A percentile compares a stretch with the other conserved stretches of the same genome.
phyloP scores from a whole-genome alignment of 2,329 filamentous ascomycete genomes.

The Phyllosticta citrichinensis region DNA sequence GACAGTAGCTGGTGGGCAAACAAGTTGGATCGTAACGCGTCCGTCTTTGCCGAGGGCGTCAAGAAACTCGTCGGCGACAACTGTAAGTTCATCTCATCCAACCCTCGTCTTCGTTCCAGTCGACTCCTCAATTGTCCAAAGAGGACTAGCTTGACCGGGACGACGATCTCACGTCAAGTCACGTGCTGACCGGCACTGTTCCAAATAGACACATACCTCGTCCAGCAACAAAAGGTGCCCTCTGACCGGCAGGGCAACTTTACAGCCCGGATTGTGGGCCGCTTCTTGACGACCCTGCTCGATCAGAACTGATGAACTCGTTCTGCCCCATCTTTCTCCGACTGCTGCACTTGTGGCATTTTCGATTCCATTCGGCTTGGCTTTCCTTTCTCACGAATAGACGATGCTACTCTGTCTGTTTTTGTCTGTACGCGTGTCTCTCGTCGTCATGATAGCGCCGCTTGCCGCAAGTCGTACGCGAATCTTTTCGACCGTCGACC shows the following conservation, averaged over 20 bases:
- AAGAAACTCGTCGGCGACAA: constrained; percentile 4
- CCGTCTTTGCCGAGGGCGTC: constrained; percentile 1
- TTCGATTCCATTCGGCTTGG: neutral
- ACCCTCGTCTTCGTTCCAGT: neutral
- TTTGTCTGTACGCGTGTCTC: neutral
- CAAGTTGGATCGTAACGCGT: constrained; percentile 5
- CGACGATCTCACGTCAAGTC: neutral
- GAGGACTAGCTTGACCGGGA: neutral
- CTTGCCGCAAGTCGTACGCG: neutral
- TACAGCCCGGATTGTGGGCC: constrained; percentile 6
- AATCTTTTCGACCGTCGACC: neutral
- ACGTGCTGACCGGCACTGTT: neutral
- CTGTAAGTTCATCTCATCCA: neutral
- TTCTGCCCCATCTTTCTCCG: neutral
- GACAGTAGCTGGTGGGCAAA: constrained; percentile 2
- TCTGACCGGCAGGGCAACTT: constrained; percentile 9
- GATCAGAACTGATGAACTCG: constrained; percentile 1
- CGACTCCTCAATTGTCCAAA: neutral
- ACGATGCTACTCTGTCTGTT: neutral
- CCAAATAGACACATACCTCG: constrained; percentile 3
- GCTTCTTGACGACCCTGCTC: constrained; percentile 5
- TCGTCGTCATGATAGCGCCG: neutral
- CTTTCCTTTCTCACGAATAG: neutral
- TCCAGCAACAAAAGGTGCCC: constrained; percentile 6
- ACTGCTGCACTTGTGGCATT: neutral